Evolutionary conservation across 2,329 filamentous ascomycete species (phyloP), one percentile per base, ranked within the genome.

Genomic region (Aspergillus clavatus): DNA sequence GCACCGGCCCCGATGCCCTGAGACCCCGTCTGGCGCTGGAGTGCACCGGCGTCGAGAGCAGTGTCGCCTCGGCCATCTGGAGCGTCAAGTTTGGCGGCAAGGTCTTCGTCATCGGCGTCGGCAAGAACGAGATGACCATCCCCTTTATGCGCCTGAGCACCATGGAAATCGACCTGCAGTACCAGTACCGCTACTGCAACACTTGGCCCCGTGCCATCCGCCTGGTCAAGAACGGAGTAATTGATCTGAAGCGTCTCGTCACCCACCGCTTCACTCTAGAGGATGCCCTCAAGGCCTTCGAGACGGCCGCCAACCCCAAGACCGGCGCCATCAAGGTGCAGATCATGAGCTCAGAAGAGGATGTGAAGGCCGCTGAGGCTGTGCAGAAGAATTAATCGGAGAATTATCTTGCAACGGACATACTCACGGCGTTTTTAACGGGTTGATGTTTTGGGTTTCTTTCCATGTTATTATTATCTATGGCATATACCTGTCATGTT

Each of bases 301-400:
- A 89, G 72, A 93, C 87, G 31, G 89, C 90, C 16, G 82, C 86
- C 7, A 83, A 96, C 69, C 84, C 89, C 29, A 89, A 86, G 76
- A 95, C 87, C 41, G 90, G 91, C 5, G 89, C 90, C n/a, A 96
- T 97, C 71, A 97, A 97, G 78, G 90, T 96, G 49, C 86, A 89
- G 78, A 96, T 96, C 62, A 88, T 70, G 65, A 69, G 67, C 50
- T 66, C 61, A 8, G 63, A 64, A 49, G 67, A 68, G 47, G 66
- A 69, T 49, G 60, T 69, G 26, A 59, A 61, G 54, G 60, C 59
- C 42, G 63, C 61, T 44, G 59, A 54, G 42, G 61, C 60, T 52
- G 58, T 55, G 37, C 54, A 61, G 54, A 58, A 56, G 46, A 42
- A 57, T 26, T 65, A 51, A 55, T 36, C n/a, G 31, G 18, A 38